phyloP scores from a whole-genome alignment of 768 basidiomycete genomes.

The Boletus bicolor region DNA sequence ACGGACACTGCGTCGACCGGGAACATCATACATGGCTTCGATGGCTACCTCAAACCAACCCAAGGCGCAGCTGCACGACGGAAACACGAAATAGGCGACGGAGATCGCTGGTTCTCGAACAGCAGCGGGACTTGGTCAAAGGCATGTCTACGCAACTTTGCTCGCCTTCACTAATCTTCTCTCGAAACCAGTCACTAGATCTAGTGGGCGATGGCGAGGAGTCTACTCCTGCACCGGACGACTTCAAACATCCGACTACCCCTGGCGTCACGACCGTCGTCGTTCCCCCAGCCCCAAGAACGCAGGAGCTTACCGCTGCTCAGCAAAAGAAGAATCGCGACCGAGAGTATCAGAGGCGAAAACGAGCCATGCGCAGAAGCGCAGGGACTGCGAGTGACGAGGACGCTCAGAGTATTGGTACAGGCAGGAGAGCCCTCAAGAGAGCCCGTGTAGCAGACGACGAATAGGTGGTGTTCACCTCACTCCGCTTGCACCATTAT shows the following conservation, averaged over 20 bases:
- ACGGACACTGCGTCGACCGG: slow-evolving; percentile 80
- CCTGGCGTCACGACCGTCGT: slow-evolving; percentile 75
- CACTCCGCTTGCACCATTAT: not conserved
- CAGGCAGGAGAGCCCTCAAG: slow-evolving; percentile 63
- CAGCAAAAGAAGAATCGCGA: slow-evolving; percentile 79
- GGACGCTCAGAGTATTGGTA: slow-evolving; percentile 46
- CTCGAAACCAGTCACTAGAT: slow-evolving; percentile 63
- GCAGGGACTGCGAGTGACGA: slow-evolving; percentile 72
- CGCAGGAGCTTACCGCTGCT: slow-evolving; percentile 64
- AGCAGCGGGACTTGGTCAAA: slow-evolving; percentile 77
- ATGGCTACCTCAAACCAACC: slow-evolving; percentile 78
- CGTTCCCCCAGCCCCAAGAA: slow-evolving; percentile 67
- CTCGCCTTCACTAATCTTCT: slow-evolving; percentile 3
- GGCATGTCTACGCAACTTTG: slow-evolving; percentile 36
- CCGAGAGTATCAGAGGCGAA: slow-evolving; percentile 76
- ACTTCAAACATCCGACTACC: slow-evolving; percentile 63
- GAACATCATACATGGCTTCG: slow-evolving; percentile 86
- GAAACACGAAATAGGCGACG: slow-evolving; percentile 72
- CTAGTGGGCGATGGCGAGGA: slow-evolving; percentile 69
- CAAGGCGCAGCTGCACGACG: slow-evolving; percentile 50
- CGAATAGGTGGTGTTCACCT: slow-evolving; percentile 40
- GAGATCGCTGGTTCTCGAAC: slow-evolving; percentile 77
- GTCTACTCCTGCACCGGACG: slow-evolving; percentile 58
- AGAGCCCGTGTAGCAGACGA: slow-evolving; percentile 65
- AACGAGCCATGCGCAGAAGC: slow-evolving; percentile 63